phyloP scores from a whole-genome alignment of 768 basidiomycete species.

The Candolleomyces eurysporus region DNA sequence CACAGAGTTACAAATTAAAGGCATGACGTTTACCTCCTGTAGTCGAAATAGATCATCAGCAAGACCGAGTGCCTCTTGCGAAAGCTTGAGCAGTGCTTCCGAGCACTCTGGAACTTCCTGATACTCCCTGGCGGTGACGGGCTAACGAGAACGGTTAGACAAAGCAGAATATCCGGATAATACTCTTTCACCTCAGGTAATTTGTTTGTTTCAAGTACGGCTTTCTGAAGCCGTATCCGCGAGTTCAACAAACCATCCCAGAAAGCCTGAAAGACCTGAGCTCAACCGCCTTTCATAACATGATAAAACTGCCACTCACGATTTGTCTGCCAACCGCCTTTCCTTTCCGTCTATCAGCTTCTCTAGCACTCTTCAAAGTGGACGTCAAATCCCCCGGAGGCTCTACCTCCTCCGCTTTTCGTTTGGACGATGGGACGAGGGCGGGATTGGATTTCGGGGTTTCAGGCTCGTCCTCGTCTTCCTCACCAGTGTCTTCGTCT shows the following conservation, averaged over 20 bases:
- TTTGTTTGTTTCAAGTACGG: slow-evolving; percentile 58
- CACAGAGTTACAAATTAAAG: not conserved
- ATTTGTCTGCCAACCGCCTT: slow-evolving; percentile 81
- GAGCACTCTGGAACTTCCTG: slow-evolving; percentile 38
- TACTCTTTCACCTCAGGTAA: slow-evolving; percentile 56
- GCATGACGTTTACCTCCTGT: slow-evolving; percentile 51
- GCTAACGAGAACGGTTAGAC: slow-evolving; percentile 9
- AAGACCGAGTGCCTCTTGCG: slow-evolving; percentile 58
- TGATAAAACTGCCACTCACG: slow-evolving; percentile 41
- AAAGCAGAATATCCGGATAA: not conserved
- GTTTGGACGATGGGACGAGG: slow-evolving; percentile 7
- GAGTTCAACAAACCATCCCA: slow-evolving; percentile 89
- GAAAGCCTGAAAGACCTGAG: slow-evolving; percentile 47
- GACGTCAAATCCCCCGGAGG: slow-evolving; percentile 44
- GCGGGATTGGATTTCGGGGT: not conserved
- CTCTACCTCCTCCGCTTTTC: slow-evolving; percentile 10
- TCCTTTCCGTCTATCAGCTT: slow-evolving; percentile 78
- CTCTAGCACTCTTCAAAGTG: slow-evolving; percentile 55
- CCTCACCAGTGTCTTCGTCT: slow-evolving; percentile 15
- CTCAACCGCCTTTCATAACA: not conserved
- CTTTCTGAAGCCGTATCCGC: slow-evolving; percentile 91
- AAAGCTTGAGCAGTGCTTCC: slow-evolving; percentile 46
- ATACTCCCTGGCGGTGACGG: slow-evolving; percentile 35
- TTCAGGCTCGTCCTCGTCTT: slow-evolving; percentile 11
- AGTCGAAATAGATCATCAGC: slow-evolving; percentile 67